A percentile compares a stretch with the other conserved stretches of the same genome.
Conservation (phyloP, 1,284 basidiomycete species). For the Ceratobasidium sp. region DNA sequence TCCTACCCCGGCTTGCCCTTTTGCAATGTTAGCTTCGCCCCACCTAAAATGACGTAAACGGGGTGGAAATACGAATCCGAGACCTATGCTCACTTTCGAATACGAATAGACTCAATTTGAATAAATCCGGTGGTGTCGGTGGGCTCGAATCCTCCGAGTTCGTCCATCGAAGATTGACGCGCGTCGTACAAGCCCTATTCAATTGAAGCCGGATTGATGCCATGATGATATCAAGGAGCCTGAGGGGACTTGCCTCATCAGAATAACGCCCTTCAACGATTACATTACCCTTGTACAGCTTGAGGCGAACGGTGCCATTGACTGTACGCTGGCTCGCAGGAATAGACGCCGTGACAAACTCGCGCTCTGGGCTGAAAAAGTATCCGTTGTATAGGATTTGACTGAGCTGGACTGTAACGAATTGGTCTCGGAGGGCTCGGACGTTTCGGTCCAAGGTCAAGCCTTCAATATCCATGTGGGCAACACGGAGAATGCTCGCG, state of each 20-base stretch:
- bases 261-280: conserved; percentile 93
- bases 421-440: conserved; percentile 93
- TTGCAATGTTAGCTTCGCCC: conserved; percentile 86
- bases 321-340: conserved; percentile 96
- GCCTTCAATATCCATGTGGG: conserved; percentile 97
- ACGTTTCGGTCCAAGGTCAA: conserved; percentile 98
- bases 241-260: conserved; percentile 71
- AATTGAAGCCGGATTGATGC: conserved; percentile 10
- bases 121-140: conserved; percentile 95
- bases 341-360: conserved; percentile 91
- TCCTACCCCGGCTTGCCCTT: conserved; percentile 81
- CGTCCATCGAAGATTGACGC: conserved; percentile 98
- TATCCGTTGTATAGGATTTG: conserved; percentile 97
- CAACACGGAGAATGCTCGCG: conserved; percentile 94
- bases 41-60: conserved; percentile 63
- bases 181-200: conserved; percentile 92
- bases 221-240: not conserved
- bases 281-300: conserved; percentile 97
- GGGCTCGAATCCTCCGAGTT: conserved; percentile 96
- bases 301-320: conserved; percentile 91
- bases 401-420: conserved; percentile 91
- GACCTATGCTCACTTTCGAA: conserved; percentile 82
- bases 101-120: conserved; percentile 93
- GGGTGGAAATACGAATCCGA: conserved; percentile 49
- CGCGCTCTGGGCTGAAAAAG: conserved; percentile 98